These are phyloP conservation scores for Globisporangium abappressorium DNA, from an alignment of 352 stramenopile species.

Conservation along the genomic window DNA sequence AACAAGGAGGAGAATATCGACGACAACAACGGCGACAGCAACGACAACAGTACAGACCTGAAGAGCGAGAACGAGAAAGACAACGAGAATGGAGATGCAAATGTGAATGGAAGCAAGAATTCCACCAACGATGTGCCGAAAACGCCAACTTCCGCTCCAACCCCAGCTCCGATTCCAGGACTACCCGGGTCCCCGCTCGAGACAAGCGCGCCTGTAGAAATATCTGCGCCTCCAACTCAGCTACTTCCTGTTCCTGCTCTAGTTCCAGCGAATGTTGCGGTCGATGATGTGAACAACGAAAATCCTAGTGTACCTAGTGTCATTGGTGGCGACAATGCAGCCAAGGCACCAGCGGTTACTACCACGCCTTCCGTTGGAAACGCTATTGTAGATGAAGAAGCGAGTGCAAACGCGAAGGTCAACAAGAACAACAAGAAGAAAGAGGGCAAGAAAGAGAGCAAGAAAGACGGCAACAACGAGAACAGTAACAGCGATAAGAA, in stretches of 20 bases:
- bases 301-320: background rate
- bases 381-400: background rate
- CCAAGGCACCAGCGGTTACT: background rate
- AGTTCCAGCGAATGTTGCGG: background rate
- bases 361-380: background rate
- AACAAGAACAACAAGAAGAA: background rate
- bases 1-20: background rate
- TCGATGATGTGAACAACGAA: background rate
- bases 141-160: background rate
- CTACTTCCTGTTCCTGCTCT: background rate
- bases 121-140: background rate
- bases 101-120: background rate
- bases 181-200: background rate
- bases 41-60: background rate
- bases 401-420: background rate
- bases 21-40: background rate
- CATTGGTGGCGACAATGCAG: background rate
- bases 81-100: background rate
- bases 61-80: background rate
- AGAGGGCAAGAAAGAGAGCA: background rate
- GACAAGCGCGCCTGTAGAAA: too few species aligned
- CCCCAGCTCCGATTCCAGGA: background rate
- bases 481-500: background rate
- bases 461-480: background rate
- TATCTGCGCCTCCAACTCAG: too few species aligned